phyloP scores from a whole-genome alignment of 2,329 filamentous ascomycete genomes.

The Chrysoporthe deuterocubensis region DNA sequence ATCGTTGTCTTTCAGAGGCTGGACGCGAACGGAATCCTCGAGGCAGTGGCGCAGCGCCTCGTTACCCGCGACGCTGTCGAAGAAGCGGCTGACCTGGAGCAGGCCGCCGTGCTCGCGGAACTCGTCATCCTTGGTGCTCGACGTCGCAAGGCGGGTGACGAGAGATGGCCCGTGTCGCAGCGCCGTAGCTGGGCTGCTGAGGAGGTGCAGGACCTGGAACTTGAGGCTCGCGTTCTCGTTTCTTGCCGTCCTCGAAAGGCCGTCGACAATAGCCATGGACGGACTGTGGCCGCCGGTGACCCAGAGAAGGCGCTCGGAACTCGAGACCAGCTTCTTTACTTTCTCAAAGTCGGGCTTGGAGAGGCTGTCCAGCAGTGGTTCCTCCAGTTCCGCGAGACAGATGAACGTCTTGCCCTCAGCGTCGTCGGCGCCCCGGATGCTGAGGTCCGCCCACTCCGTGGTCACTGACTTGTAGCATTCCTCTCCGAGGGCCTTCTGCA shows the following conservation, averaged over 20 bases:
- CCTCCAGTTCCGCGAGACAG: no score
- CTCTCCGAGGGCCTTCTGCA: no score
- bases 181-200: neutral
- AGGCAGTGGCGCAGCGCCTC: conserved; percentile 2
- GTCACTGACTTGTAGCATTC: no score
- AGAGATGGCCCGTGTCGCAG: conserved; percentile 1
- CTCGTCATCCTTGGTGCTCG: conserved; percentile 4
- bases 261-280: no score
- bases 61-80: conserved; percentile 1
- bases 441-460: no score
- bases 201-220: conserved; percentile 13
- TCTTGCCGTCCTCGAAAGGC: conserved; percentile 1
- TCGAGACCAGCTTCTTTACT: no score
- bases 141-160: neutral
- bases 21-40: conserved; percentile 10
- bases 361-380: no score
- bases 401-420: no score
- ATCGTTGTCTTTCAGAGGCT: neutral
- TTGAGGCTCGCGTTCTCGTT: conserved; percentile 10
- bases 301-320: no score
- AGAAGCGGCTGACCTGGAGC: conserved; percentile 9
- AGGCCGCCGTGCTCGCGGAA: conserved; percentile 10
- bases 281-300: no score
- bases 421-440: no score
- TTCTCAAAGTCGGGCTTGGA: no score